Percentiles rank a stretch among this genome's conserved stretches.
phyloP scores from a whole-genome alignment of 139 green algal genomes.

The Chlorella sp. region DNA sequence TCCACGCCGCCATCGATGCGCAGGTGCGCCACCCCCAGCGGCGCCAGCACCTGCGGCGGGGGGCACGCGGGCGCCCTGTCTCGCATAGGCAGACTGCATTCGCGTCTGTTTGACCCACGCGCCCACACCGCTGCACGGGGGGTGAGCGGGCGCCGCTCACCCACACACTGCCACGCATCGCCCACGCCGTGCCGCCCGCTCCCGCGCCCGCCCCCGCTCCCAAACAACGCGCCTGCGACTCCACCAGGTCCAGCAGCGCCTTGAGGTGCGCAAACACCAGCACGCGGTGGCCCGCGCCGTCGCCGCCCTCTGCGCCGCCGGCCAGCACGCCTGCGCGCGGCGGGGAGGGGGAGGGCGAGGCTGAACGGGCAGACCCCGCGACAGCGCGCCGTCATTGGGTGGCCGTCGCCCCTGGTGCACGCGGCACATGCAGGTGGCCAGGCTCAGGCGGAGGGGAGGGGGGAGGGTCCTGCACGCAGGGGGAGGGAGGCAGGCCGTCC shows the following conservation, averaged over 20 bases:
- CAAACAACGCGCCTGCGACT: conserved; percentile 60
- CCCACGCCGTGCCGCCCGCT: no score
- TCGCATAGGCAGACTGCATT: no score
- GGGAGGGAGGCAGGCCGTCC: no score
- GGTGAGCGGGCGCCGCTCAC: no score
- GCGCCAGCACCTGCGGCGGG: conserved; percentile 40
- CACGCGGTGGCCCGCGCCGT: conserved; percentile 71
- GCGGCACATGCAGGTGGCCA: no score
- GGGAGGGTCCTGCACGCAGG: no score
- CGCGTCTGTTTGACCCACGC: no score
- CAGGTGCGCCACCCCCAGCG: conserved; percentile 77
- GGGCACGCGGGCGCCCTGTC: not conserved
- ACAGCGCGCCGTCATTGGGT: no score
- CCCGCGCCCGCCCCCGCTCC: not conserved
- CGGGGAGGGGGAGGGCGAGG: not conserved
- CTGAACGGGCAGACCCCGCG: no score
- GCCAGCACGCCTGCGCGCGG: not conserved
- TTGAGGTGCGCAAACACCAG: conserved; percentile 97
- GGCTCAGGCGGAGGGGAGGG: no score
- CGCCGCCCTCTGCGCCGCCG: not conserved
- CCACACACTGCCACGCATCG: no score
- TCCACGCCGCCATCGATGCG: conserved; percentile 90
- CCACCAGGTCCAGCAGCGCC: conserved; percentile 88
- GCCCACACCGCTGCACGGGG: no score
- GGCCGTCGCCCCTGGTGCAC: not conserved